These are phyloP conservation scores for Fraxinus nigra DNA, from an alignment of 305 asterid genomes.

Conservation along the genomic window DNA sequence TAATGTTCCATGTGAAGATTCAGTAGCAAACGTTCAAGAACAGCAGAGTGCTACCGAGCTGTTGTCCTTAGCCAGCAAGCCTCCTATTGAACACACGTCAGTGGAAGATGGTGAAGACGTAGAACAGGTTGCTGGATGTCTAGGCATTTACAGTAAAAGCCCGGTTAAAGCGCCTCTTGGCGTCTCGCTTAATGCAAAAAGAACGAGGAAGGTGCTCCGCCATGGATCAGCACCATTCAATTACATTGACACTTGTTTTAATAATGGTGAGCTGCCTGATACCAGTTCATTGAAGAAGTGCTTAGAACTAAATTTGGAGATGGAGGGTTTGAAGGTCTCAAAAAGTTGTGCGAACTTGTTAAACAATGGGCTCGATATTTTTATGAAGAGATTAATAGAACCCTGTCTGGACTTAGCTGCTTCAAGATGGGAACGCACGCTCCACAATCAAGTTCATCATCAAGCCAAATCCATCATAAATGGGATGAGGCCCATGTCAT, in stretches of 20 bases:
- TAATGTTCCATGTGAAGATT: slow-evolving; percentile 33
- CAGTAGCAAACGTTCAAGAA: slow-evolving; percentile 29
- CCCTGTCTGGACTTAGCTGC: slow-evolving; percentile 45
- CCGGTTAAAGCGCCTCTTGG: slow-evolving; percentile 60
- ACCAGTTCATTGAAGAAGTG: slow-evolving; percentile 39
- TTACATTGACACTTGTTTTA: slow-evolving; percentile 37
- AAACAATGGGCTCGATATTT: slow-evolving; percentile 54
- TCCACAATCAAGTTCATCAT: slow-evolving; percentile 23
- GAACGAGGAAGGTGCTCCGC: slow-evolving; percentile 27
- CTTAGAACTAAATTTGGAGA: slow-evolving; percentile 42
- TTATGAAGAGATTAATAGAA: slow-evolving; percentile 43
- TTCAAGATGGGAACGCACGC: slow-evolving; percentile 34
- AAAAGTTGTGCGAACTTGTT: slow-evolving; percentile 42
- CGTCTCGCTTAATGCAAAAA: slow-evolving; percentile 31
- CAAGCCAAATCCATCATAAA: slow-evolving; percentile 23
- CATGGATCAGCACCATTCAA: slow-evolving; percentile 21
- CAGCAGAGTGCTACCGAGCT: slow-evolving; percentile 56
- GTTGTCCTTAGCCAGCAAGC: slow-evolving; percentile 52
- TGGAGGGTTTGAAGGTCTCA: slow-evolving; percentile 40
- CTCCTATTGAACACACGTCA: slow-evolving; percentile 49
- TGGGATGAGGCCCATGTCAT: slow-evolving; percentile 30
- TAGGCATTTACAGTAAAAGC: slow-evolving; percentile 41
- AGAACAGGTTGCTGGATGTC: slow-evolving; percentile 51
- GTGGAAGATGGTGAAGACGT: slow-evolving; percentile 63
- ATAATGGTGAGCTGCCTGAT: slow-evolving; percentile 43